These are phyloP conservation scores for Pseudophaeomoniella oleicola DNA, from an alignment of 2,329 filamentous ascomycete genomes.

Conservation along the genomic window DNA sequence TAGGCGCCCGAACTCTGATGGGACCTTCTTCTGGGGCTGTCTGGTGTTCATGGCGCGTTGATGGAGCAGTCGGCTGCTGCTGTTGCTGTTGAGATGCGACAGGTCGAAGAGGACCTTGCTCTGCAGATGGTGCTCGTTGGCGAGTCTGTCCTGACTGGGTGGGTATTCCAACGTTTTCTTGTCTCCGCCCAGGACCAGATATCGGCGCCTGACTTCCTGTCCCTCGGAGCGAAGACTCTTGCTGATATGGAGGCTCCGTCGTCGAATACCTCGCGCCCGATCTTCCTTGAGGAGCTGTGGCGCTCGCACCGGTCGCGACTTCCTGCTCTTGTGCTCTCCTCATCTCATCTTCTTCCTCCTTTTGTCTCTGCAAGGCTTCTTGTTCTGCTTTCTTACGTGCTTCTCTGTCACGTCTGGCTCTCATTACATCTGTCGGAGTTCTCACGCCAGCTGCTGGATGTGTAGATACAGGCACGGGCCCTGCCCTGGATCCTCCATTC, in stretches of 20 bases:
- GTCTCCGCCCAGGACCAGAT: conserved; percentile 5
- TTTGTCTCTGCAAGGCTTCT: conserved; percentile 41
- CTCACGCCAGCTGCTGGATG: conserved; percentile 47
- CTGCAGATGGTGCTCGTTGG: conserved; percentile 4
- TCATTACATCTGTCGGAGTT: conserved; percentile 84
- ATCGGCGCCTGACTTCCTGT: not conserved
- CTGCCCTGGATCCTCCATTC: conserved; percentile 42
- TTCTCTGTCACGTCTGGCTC: conserved; percentile 66
- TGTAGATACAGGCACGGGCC: conserved; percentile 37
- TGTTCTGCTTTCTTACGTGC: conserved; percentile 53
- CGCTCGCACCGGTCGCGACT: conserved; percentile 39
- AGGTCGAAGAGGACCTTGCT: conserved; percentile 7
- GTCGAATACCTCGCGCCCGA: conserved; percentile 4
- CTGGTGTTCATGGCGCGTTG: conserved; percentile 3
- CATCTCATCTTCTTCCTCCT: conserved; percentile 32
- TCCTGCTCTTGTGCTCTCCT: conserved; percentile 40
- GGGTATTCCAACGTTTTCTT: conserved; percentile 7
- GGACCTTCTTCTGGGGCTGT: not conserved
- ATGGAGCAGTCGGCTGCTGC: conserved; percentile 8
- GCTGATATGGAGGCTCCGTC: conserved; percentile 2
- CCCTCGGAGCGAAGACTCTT: not conserved
- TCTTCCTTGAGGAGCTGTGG: conserved; percentile 20
- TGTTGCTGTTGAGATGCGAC: conserved; percentile 7
- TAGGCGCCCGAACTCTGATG: not conserved
- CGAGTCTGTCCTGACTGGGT: conserved; percentile 2